phyloP scores from a whole-genome alignment of 257 asterid genomes.

The Paraleonurus japonicus region DNA sequence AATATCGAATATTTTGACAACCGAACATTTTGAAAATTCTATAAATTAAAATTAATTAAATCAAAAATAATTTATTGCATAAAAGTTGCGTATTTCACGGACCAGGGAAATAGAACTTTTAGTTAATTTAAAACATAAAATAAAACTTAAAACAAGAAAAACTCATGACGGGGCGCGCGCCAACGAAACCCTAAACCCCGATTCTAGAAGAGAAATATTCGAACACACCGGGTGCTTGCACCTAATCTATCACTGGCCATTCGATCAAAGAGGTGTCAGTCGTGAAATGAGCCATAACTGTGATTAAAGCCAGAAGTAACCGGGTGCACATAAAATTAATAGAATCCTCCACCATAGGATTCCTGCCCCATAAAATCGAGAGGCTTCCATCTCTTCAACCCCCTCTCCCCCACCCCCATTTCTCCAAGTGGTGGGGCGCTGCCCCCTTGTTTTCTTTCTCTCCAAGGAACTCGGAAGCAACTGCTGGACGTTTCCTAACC shows the following conservation, averaged over 20 bases:
- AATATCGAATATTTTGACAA: not conserved
- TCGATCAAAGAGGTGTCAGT: not conserved
- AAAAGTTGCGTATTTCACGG: not conserved
- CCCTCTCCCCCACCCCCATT: not conserved
- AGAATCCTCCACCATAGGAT: not conserved
- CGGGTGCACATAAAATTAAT: not conserved
- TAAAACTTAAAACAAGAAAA: not conserved
- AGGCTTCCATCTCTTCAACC: constrained; percentile 19
- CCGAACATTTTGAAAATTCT: not conserved
- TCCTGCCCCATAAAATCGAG: constrained; percentile 20
- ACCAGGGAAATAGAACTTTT: not conserved
- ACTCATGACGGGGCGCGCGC: not conserved
- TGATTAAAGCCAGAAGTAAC: not conserved
- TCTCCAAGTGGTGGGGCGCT: constrained; percentile 23
- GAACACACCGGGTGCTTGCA: not conserved
- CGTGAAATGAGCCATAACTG: not conserved
- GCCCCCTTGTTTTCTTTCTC: constrained; percentile 30
- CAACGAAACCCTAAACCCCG: constrained; percentile 22
- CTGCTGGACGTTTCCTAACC: constrained; percentile 18
- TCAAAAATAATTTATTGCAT: not conserved
- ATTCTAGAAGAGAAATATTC: not conserved
- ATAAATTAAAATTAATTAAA: not conserved
- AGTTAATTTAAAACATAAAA: not conserved
- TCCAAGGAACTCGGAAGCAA: constrained; percentile 43
- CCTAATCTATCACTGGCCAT: not conserved